Evolutionary conservation across 768 basidiomycete genomes (phyloP).

Genomic region (Podaxis sp.): DNA sequence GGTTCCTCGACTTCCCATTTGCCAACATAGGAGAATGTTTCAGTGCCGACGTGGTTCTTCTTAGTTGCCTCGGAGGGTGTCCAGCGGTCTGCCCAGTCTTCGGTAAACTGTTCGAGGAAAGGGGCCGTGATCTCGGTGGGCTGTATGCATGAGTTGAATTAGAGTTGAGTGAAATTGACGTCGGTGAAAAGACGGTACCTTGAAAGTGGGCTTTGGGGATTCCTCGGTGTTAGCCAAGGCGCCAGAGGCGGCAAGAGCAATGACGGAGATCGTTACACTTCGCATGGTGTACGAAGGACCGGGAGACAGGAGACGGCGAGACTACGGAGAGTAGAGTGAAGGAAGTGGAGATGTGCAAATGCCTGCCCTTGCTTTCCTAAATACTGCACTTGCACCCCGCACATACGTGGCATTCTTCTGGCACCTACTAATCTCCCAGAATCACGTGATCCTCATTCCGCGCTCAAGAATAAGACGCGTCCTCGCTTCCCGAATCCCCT

Average conservation of each 20-base stretch:
- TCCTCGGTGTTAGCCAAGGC: constrained; percentile 60
- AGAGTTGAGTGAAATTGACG: constrained; percentile 7
- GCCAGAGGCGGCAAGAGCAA: constrained; percentile 65
- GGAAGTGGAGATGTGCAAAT: constrained; percentile 30
- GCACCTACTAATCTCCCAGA: constrained; percentile 18
- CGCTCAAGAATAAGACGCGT: not conserved
- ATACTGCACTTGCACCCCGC: constrained; percentile 24
- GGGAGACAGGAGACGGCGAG: constrained; percentile 27
- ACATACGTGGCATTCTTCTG: constrained; percentile 41
- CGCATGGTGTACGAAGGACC: constrained; percentile 83
- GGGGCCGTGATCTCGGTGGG: constrained; percentile 77
- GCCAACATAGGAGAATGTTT: constrained; percentile 97
- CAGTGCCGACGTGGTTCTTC: constrained; percentile 93
- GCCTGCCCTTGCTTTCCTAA: constrained; percentile 27
- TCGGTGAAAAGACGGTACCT: constrained; percentile 35
- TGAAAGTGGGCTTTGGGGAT: constrained; percentile 62
- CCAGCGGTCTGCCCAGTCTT: constrained; percentile 90
- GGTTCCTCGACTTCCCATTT: constrained; percentile 96
- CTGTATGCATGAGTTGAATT: constrained; percentile 37
- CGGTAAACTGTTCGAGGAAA: constrained; percentile 96
- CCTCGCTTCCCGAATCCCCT: not conserved
- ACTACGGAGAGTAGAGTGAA: constrained; percentile 33
- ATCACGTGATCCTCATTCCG: constrained; percentile 9
- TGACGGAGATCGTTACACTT: constrained; percentile 80
- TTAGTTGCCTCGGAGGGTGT: constrained; percentile 96